These are phyloP conservation scores for Eragrostis tef DNA, from an alignment of 202 grass and related monocot genomes.

Conservation along the genomic window DNA sequence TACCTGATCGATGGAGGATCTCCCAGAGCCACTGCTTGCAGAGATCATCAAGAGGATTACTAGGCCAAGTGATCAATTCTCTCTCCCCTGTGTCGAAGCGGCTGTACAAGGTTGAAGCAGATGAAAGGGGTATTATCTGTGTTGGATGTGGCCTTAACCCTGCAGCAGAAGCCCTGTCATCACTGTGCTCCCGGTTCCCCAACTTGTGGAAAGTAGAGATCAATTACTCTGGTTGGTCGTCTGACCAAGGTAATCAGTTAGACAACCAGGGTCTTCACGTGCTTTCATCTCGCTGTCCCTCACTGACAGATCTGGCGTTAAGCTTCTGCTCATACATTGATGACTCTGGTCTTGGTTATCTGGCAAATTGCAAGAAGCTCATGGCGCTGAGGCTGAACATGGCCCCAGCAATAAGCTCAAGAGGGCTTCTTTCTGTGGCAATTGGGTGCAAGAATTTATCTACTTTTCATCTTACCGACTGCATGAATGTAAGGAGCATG, in stretches of 20 bases:
- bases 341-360: constrained; percentile 51
- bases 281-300: constrained; percentile 55
- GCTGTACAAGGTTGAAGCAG: constrained; percentile 47
- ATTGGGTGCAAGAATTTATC: constrained; percentile 70
- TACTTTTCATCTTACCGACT: constrained; percentile 58
- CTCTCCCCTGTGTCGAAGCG: constrained; percentile 63
- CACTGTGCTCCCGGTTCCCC: constrained; percentile 52
- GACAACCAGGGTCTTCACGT: constrained; percentile 53
- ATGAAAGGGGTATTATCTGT: constrained; percentile 48
- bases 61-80: constrained; percentile 61
- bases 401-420: constrained; percentile 49
- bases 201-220: constrained; percentile 76
- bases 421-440: constrained; percentile 52
- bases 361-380: constrained; percentile 54
- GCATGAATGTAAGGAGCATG: constrained; percentile 53
- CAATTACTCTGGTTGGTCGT: constrained; percentile 59
- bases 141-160: constrained; percentile 59
- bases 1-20: constrained; percentile 55
- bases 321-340: constrained; percentile 65
- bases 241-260: constrained; percentile 51
- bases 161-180: constrained; percentile 49
- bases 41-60: constrained; percentile 64
- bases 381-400: constrained; percentile 60
- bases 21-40: constrained; percentile 55
- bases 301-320: constrained; percentile 55